Evolutionary conservation across 202 grass and related monocot genomes (phyloP), one percentile per base, ranked within the genome.

Genomic region (Setaria viridis): DNA sequence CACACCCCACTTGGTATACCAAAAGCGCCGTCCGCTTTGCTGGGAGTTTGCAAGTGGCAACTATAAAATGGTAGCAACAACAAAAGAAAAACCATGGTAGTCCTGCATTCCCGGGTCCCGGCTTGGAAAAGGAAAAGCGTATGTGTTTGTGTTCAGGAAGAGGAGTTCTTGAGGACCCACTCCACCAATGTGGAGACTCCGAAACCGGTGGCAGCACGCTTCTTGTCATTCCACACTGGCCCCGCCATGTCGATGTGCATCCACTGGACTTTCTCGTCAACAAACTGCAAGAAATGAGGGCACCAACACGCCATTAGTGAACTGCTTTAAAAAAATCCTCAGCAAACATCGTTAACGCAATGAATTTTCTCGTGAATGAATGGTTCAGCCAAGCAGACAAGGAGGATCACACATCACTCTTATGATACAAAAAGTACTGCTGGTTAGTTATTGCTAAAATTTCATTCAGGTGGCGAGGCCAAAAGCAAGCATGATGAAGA

Each of bases 241-340:
- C 97, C 97, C 0, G 97, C 97, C 97, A 99, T 99, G 69, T 99
- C 97, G 16, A 99, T 99, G 88, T 99, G 97, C 90, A 99, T 85
- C 97, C 97, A 99, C 85, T 99, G 93, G 13, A 99, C 97, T 74
- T 99, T 99, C 88, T 96, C 97, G 35, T 96, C 90, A 0, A 99
- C 97, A 85, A 94, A 99, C 93, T 99, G 90, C 63, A 90, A 88
- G 0, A 74, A 53, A 1, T 4, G 12, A 53, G 25, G 76, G 48
- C 32, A 5, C 30, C 9, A 7, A 17, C 1, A 17, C 4, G 5
- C 7, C 13, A 34, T 90, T 8, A 90, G 51, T 5, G 30, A 1
- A 0, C n/a, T 54, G 35, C 15, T 34, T 20, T 62, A 10, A 46
- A 46, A 80, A 10, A 2, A 4, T 43, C 15, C 6, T 41, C 0